Conservation (phyloP, 139 green algal species). For the Cymbomonas tetramitiformis region DNA sequence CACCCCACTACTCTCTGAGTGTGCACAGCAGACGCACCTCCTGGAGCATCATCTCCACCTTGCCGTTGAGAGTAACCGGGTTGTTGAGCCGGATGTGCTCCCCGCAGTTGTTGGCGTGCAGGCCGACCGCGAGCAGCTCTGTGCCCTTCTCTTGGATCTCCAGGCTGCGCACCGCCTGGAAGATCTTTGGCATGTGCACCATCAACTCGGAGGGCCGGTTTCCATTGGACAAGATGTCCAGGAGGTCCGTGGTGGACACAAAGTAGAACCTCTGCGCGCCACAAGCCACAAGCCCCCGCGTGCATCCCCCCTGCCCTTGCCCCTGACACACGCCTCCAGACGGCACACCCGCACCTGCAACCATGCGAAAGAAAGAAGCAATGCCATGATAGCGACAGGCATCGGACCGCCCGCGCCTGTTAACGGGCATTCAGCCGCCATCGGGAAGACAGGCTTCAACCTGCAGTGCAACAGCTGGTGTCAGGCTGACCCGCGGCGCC, state of each 20-base stretch:
- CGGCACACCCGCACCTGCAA: too few species aligned
- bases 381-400: too few species aligned
- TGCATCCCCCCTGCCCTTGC: too few species aligned
- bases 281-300: too few species aligned
- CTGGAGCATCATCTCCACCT: constrained; percentile 56
- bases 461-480: too few species aligned
- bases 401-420: too few species aligned
- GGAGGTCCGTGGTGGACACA: constrained; percentile 58
- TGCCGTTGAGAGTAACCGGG: constrained; percentile 55
- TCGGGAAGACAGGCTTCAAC: too few species aligned
- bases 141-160: constrained; percentile 58
- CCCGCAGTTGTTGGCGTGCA: constrained; percentile 64
- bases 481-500: too few species aligned
- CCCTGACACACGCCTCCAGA: too few species aligned
- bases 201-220: constrained; percentile 58
- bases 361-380: too few species aligned
- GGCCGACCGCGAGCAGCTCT: constrained; percentile 27
- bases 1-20: too few species aligned
- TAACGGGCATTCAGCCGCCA: too few species aligned
- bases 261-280: constrained; percentile 83
- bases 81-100: constrained; percentile 58
- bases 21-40: constrained; percentile 41
- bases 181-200: constrained; percentile 77
- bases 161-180: constrained; percentile 73
- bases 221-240: constrained; percentile 71